Base-by-base conservation (phyloP, 768 basidiomycete species). In the Tylopilus subfusipes region DNA sequence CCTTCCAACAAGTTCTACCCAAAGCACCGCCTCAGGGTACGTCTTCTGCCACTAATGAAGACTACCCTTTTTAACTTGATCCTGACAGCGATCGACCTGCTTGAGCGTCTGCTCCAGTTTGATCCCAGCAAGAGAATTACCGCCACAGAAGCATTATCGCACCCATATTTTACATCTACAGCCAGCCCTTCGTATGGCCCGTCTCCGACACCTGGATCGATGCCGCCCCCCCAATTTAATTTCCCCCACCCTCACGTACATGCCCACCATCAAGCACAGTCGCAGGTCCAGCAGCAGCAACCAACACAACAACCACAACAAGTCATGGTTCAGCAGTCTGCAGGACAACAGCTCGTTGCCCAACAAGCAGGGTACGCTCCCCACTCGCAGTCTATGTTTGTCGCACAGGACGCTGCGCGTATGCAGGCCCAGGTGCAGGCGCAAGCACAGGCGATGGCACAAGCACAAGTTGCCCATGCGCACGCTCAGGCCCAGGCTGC, bases 51-150 rank as follows among this genome's bases (percentile, higher is more conserved):
- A 52, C 10, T 19, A 12, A 10, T 33, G 40, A 40, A 49, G 22
- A 21, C 46, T 6, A 8, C 33, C 14, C 47, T 46, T 55, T n/a
- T 55, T 52, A 43, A 47, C 31, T 42, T 42, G 55, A 46, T 52
- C 14, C 25, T 53, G 29, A 29, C 60, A 78, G 96, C 96, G 22
- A 82, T 98, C 67, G 93, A 98, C 71, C 82, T 98, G 2, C 85
- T 99, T 42, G 97, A 98, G 70, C 85, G 87, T 45, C 83, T 98
- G 42, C 82, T 99, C 44, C 94, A 98, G 65, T 99, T 98, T 66
- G 97, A 98, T 66, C 97, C 97, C 2, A 79, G 86, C 27, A 88
- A 93, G 63, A 87, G 97, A 50, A 84, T 95, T 43, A 90, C 93
- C 13, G 96, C 96, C 24, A 85, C 86, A 11, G 90, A 98, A 42